phyloP scores from a whole-genome alignment of 345 rosid species.

The Salix dunnii region DNA sequence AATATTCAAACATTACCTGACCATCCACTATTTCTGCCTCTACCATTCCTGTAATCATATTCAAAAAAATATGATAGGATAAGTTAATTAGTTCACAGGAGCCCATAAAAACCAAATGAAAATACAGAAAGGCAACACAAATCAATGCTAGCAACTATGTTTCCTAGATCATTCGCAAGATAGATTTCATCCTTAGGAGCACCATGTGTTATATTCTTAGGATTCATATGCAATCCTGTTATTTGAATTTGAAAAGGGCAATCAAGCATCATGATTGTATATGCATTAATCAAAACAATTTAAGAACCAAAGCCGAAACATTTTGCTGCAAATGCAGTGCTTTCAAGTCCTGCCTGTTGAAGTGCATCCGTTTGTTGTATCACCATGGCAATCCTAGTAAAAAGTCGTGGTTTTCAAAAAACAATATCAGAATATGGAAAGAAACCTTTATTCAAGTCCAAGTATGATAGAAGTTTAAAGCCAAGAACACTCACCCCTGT shows the following conservation, averaged over 20 bases:
- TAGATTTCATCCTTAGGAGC: constrained; percentile 82
- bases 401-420: neutral
- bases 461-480: constrained; percentile 3
- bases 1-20: constrained; percentile 44
- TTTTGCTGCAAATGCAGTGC: neutral
- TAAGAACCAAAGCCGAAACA: neutral
- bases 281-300: neutral
- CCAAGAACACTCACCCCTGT: constrained; percentile 57
- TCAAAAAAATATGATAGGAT: constrained; percentile 3
- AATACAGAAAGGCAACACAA: constrained; percentile 38
- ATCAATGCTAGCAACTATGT: constrained; percentile 77
- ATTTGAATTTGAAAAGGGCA: neutral
- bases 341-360: constrained; percentile 58
- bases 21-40: constrained; percentile 76
- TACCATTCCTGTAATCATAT: constrained; percentile 52
- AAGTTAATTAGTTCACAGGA: neutral
- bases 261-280: neutral
- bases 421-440: neutral
- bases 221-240: constrained; percentile 82
- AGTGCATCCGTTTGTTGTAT: constrained; percentile 91
- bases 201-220: constrained; percentile 68
- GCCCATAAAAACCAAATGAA: neutral
- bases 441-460: neutral
- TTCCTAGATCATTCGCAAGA: constrained; percentile 99
- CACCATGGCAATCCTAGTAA: constrained; percentile 80